These are phyloP conservation scores for Candida pseudoglaebosa DNA, from an alignment of 805 yeast genomes.

Conservation along the genomic window DNA sequence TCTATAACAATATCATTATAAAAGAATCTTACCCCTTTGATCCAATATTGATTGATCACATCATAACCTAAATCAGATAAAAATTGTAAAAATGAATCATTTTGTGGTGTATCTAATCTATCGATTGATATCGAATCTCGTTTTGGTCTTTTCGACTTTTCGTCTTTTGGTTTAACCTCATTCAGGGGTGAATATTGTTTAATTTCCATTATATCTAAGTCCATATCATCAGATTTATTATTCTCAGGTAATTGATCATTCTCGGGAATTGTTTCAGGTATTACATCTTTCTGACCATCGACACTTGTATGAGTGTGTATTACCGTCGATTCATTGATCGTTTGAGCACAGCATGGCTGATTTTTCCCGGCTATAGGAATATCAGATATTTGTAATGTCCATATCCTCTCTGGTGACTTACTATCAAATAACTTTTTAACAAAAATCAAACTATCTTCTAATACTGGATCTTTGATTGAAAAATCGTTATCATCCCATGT, in stretches of 20 bases:
- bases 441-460: slow-evolving; percentile 17
- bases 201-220: slow-evolving; percentile 6
- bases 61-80: slow-evolving; percentile 70
- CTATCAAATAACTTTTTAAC: slow-evolving; percentile 28
- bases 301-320: slow-evolving; percentile 45
- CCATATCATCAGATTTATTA: slow-evolving; percentile 4
- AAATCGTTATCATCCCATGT: slow-evolving; percentile 39
- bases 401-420: slow-evolving; percentile 25
- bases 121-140: neutral
- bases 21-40: slow-evolving; percentile 58
- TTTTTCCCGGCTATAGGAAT: slow-evolving; percentile 73
- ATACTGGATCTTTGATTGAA: slow-evolving; percentile 22
- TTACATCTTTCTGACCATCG: neutral
- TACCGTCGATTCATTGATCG: slow-evolving; percentile 59
- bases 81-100: slow-evolving; percentile 38
- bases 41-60: slow-evolving; percentile 57
- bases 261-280: neutral
- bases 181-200: slow-evolving; percentile 1
- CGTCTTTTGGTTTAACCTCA: slow-evolving; percentile 1
- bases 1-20: slow-evolving; percentile 60
- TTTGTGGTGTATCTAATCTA: slow-evolving; percentile 6
- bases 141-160: neutral
- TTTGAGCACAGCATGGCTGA: slow-evolving; percentile 57
- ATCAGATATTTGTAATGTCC: slow-evolving; percentile 67
- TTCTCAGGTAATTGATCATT: too few species aligned